A percentile compares a stretch with the other conserved stretches of the same genome.
Evolutionary conservation across 495 filamentous ascomycete species (phyloP).

Genomic region (Collariella sp.): DNA sequence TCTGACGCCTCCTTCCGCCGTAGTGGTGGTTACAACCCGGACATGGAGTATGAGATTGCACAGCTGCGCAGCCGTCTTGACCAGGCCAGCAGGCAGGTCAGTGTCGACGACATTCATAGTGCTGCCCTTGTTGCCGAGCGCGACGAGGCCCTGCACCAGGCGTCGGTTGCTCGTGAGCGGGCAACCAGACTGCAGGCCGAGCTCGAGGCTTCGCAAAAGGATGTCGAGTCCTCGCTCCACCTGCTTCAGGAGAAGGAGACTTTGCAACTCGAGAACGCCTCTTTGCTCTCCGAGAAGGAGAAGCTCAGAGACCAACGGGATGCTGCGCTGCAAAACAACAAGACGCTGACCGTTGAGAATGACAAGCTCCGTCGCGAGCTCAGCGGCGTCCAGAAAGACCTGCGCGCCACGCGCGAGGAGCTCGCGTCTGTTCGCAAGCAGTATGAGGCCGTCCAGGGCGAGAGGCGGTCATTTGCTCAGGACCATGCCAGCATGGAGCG

Average conservation of each 20-base stretch:
- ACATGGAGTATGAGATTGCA: conserved; percentile 37
- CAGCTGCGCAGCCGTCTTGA: conserved; percentile 36
- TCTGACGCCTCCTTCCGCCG: conserved; percentile 36
- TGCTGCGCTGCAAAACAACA: conserved; percentile 19
- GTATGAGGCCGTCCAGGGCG: conserved; percentile 25
- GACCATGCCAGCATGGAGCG: conserved; percentile 38
- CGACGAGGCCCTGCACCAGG: conserved; percentile 38
- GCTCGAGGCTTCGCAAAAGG: conserved; percentile 30
- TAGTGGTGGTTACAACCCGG: conserved; percentile 24
- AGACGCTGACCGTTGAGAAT: conserved; percentile 25
- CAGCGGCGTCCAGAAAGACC: conserved; percentile 28
- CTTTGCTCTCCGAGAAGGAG: conserved; percentile 29
- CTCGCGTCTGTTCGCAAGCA: conserved; percentile 28
- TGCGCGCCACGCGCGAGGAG: conserved; percentile 28
- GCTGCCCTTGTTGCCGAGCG: conserved; percentile 38
- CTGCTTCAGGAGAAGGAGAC: conserved; percentile 27
- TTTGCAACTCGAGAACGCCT: conserved; percentile 28
- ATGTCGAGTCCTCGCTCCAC: conserved; percentile 28
- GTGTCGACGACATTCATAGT: conserved; percentile 39
- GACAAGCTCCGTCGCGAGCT: conserved; percentile 33
- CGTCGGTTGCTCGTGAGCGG: conserved; percentile 33
- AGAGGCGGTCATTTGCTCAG: conserved; percentile 32
- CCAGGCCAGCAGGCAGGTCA: conserved; percentile 38
- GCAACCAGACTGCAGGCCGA: conserved; percentile 38
- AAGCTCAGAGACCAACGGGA: conserved; percentile 24